Evolutionary conservation across 108 stramenopile species (phyloP), one percentile per base, ranked within the genome.

Genomic region (Craspedostauros australis): DNA sequence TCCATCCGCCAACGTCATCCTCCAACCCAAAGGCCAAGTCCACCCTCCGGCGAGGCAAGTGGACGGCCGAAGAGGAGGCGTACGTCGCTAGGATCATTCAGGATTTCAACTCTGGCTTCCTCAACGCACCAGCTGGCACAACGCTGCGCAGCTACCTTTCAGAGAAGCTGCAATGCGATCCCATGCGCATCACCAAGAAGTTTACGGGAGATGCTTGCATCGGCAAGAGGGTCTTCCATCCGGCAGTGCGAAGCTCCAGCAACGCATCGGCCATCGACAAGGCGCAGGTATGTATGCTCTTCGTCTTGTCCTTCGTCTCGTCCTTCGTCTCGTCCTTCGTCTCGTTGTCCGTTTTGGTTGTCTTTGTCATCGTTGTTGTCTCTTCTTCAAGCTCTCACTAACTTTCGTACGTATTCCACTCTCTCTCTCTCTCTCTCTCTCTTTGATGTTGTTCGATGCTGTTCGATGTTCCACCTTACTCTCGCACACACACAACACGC

Each of bases 181-280:
- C 98, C 11, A 99, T 99, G 98, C 73, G 98, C n/a, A 98, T 99
- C 45, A 97, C 98, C 18, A 99, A 99, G 70, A 99, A 99, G 70
- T 99, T 96, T 64, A 95, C 95, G 15, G 96, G 96, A 5, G 87
- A 93, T 48, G 66, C 78, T 22, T 92, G 93, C 59, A 81, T 99
- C 29, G 98, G 98, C 20, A 99, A 97, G 72, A 66, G 80, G 22
- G 84, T 91, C 3, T 93, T 88, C 60, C 87, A 84, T 65, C 86
- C 91, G 12, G 76, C 70, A 20, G 72, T 64, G n/a, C 62, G 77
- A 46, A 68, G 57, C 39, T 50, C 74, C n/a, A 68, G 57, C 25
- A 71, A 82, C 61, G 53, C 68, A 3, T 66, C 68, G 28, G 59
- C 74, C 0, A 81, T 86, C 16, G 79, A 73, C 51, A 76, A 80